Evolutionary conservation across 345 rosid species (phyloP), one percentile per base, ranked within the genome.

Genomic region (Lumnitzera littorea): DNA sequence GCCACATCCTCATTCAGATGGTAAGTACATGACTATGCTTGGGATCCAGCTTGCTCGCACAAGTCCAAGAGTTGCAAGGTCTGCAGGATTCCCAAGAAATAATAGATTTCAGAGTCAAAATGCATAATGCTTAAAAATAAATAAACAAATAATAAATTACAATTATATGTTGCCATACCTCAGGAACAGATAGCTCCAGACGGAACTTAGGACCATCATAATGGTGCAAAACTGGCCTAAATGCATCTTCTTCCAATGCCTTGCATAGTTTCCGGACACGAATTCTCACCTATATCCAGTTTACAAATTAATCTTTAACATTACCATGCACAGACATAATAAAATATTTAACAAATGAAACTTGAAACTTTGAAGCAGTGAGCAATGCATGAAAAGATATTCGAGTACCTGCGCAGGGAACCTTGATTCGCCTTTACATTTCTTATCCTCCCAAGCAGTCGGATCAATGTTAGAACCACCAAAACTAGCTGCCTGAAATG

Each of bases 371-470:
- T 23, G 3, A 12, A 48, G 27, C 48, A 13, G 47, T 3, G 55
- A 51, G 2, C 24, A 25, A 24, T 36, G 48, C 20, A 2, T 53
- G 43, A 29, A 51, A 14, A 20, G 12, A 24, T 25, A 67, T 24
- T 58, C 58, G 16, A 46, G 41, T 46, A 94, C 99, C 91, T 94
- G 99, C 67, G 99, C 99, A 66, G 99, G 97, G 61, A 94, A 94
- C 76, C 99, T 84, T 6, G 97, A 90, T 73, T 94, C 97, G 25
- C 99, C 99, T 86, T 94, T 94, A 76, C 91, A 86, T 67, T 94
- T 94, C 65, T 90, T 94, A 79, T 94, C 97, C 78, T 90, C 99
- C 99, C 99, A 94, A 27, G 99, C 99, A 74, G 97, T 94, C 60
- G 97, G 95, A 70, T 94, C 99, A 25, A 94, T 94, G 77, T 94